Base-by-base conservation (phyloP, 495 filamentous ascomycete species). In the Lophiostoma macrostomum region DNA sequence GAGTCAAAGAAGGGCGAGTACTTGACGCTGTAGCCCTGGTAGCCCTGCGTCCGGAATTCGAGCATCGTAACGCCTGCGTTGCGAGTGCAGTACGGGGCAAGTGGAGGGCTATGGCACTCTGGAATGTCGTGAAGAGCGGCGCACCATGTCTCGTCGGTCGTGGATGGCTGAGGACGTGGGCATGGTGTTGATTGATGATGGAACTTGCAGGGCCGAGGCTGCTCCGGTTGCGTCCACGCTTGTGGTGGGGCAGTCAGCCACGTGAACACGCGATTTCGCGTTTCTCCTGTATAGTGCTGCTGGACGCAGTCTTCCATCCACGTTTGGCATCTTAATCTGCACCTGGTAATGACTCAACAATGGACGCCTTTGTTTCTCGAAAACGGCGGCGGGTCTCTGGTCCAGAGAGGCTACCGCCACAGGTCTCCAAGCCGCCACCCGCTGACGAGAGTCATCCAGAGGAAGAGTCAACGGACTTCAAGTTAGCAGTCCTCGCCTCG, bases 1-100 rank as follows among this genome's bases (percentile, higher is more conserved):
- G 86, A 90, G 73, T 96, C 91, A 76, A 91, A 93, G 77, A 96
- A 98, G 29, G 93, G 90, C 18, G 91, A 96, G 77, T 96, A 98
- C 71, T 96, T 95, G 63, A 95, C 88, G 59, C 86, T 84, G 70
- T 90, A 94, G 59, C 90, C 91, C 69, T 96, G 93, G 80, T 82
- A 96, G 69, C 91, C 91, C 59, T 87, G 79, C 19, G 93, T 97
- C 58, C 86, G 86, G 72, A 83, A 96, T 70, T 95, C 88, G 57
- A 96, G 83, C 91, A 97, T 96, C 16, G 29, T 47, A 14, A 8
- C 4, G 14, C 12, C 8, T 28, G 11, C 31, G 24, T 13, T n/a
- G 13, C 5, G 13, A 13, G 6, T 3, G 2, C 12, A n/a, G 13
- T 19, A 32, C 4, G 7, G 24, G 11, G 43, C 5, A 12, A 32